Conservation (phyloP, 148 eudicot genomes). For the Heliosperma pusillum region DNA sequence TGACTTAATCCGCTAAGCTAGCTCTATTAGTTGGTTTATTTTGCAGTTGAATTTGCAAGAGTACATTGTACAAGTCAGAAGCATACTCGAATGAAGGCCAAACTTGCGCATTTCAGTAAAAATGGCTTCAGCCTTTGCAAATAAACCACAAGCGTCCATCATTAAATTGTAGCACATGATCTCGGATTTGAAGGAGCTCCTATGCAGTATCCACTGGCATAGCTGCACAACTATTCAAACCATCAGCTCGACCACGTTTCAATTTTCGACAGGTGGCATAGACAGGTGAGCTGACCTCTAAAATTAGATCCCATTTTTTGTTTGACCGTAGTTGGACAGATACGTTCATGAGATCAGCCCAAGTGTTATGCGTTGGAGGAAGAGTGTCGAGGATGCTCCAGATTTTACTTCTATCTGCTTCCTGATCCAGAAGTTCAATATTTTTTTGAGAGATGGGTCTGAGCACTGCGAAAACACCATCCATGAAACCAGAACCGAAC, state of each 20-base stretch:
- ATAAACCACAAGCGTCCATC: constrained; percentile 70
- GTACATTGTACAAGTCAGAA: background rate
- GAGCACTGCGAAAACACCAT: constrained; percentile 80
- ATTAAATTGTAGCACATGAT: constrained; percentile 72
- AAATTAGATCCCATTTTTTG: constrained; percentile 63
- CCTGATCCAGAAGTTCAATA: constrained; percentile 50
- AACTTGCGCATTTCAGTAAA: constrained; percentile 56
- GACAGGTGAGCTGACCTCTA: constrained; percentile 39
- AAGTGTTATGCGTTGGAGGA: constrained; percentile 60
- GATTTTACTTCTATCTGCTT: constrained; percentile 47
- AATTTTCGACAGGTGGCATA: background rate
- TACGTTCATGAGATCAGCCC: constrained; percentile 73
- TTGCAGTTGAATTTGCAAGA: too few species aligned
- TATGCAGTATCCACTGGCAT: constrained; percentile 67
- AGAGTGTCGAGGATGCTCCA: constrained; percentile 60
- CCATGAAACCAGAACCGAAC: constrained; percentile 87
- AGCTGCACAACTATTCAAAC: constrained; percentile 44
- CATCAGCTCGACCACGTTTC: too few species aligned
- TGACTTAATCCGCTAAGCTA: too few species aligned
- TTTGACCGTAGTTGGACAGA: constrained; percentile 69
- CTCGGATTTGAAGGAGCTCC: constrained; percentile 69
- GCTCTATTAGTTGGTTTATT: too few species aligned
- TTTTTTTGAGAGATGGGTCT: constrained; percentile 64
- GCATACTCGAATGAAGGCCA: constrained; percentile 66
- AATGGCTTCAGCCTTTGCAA: constrained; percentile 70